Conservation (phyloP, 2,329 filamentous ascomycete species). For the Metarhizium album region DNA sequence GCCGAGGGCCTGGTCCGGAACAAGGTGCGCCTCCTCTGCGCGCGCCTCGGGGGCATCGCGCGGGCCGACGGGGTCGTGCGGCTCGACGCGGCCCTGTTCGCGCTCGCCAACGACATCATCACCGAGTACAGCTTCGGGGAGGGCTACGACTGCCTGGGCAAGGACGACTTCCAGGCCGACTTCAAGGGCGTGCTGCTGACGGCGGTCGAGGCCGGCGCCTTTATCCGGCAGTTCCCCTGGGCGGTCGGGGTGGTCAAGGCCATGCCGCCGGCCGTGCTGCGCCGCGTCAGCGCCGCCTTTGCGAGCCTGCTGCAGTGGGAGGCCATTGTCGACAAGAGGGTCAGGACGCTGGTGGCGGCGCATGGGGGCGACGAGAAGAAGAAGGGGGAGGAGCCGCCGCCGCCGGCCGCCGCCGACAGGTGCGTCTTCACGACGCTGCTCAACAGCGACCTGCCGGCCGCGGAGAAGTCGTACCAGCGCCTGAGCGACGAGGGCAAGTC, state of each 20-base stretch:
- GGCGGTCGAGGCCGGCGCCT: background rate
- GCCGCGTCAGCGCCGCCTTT: background rate
- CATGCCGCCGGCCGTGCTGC: background rate
- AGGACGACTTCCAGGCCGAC: background rate
- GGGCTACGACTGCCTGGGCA: background rate
- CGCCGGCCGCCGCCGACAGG: too few relatives aligned
- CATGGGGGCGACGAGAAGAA: background rate
- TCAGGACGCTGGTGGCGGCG: background rate
- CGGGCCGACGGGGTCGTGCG: background rate
- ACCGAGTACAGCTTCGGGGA: constrained; percentile 4
- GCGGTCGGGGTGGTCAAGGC: background rate
- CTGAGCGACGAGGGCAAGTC: constrained; percentile 22
- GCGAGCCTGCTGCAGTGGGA: background rate
- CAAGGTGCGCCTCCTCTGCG: background rate
- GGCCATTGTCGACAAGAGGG: background rate
- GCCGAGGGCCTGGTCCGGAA: background rate
- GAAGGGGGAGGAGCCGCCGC: too few relatives aligned
- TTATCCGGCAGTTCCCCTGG: constrained; percentile 2
- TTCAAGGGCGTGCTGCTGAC: background rate
- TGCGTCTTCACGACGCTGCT: constrained; percentile 20
- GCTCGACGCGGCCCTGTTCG: background rate
- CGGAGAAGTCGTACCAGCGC: constrained; percentile 21
- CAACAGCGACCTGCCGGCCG: constrained; percentile 17
- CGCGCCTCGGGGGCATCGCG: background rate
- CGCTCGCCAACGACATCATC: constrained; percentile 2